Base-by-base conservation (phyloP, 2,329 filamentous ascomycete species). In the Boeremia exigua region DNA sequence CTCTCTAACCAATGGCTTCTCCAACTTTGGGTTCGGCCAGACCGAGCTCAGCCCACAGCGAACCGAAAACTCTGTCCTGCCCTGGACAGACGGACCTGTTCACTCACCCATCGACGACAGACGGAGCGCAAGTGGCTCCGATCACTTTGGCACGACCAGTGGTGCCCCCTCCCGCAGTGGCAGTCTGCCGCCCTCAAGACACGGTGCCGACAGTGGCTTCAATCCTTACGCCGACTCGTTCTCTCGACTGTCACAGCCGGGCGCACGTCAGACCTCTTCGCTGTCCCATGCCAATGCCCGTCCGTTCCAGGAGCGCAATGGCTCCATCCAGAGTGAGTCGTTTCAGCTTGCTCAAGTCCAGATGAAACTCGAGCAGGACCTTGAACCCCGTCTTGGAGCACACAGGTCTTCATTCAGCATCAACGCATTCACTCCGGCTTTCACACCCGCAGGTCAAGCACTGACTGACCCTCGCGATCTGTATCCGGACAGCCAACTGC, bases 111-210 rank as follows among this genome's bases (percentile, higher is more conserved):
- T 66, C 39, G 77, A 80, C 32, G 78, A 79, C 44, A 68, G 77
- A 30, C 70, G 74, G 27, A 73, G 77, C 47, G 66, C 74, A 19
- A 70, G 73, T 43, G 71, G 72, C 36, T 74, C 75, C 4, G 75
- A 79, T 8, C 84, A 80, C 65, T 78, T 81, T 58, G 74, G 70
- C 30, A 67, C 77, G 14, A 72, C 72, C 1, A 80, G 80, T 43
- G 76, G 76, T 43, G 74, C 78, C 15, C 70, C 77, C 3, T 81
- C 84, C n/a, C 79, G 83, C 56, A 85, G 86, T 54, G 75, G 78
- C 37, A 85, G 80, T 69, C 74, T 84, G 42, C 83, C 85, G 39
- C 80, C 84, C 2, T 86, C 85, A 32, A 80, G 83, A 43, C 81
- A 84, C 51, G 75, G 78, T 10, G 75, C 75, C 14, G 75, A 80